These are phyloP conservation scores for Blastocystis sp. DNA, from an alignment of 352 stramenopile species.

Conservation along the genomic window DNA sequence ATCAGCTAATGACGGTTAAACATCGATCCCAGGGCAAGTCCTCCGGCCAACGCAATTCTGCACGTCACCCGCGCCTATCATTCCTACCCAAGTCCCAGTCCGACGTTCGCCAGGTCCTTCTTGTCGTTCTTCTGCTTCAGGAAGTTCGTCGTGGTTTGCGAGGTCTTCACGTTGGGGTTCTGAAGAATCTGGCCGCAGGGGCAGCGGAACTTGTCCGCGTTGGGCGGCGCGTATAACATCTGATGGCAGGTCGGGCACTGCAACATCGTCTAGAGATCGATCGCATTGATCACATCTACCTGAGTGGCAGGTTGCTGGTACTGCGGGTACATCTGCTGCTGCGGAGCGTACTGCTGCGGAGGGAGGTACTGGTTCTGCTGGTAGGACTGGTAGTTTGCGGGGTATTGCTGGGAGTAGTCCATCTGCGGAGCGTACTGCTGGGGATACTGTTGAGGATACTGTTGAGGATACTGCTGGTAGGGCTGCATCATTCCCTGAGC, in stretches of 20 bases:
- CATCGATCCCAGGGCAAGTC: background rate
- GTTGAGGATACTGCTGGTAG: background rate
- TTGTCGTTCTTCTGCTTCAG: background rate
- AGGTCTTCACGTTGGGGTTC: background rate
- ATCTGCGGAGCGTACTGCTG: background rate
- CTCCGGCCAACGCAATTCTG: slow-evolving; percentile 13
- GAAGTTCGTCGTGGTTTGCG: background rate
- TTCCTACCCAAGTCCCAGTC: slow-evolving; percentile 13
- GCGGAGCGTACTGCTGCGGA: slow-evolving; percentile 1
- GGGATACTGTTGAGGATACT: background rate
- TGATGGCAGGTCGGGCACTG: slow-evolving; percentile 6
- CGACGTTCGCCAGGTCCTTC: background rate
- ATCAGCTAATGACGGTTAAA: background rate
- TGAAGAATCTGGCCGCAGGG: slow-evolving; percentile 29
- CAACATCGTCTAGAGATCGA: background rate
- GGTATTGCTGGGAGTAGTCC: too few species aligned
- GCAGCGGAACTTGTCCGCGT: slow-evolving; percentile 25
- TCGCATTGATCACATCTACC: too few species aligned
- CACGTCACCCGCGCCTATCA: background rate
- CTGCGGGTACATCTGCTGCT: background rate
- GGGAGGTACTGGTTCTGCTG: background rate
- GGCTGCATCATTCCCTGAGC: too few species aligned
- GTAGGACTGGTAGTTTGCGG: too few species aligned
- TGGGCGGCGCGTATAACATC: background rate
- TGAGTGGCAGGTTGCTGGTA: background rate